These are phyloP conservation scores for bread wheat (Triticum aestivum) DNA, from an alignment of 176 grass and related monocot genomes.

Conservation along the genomic window DNA sequence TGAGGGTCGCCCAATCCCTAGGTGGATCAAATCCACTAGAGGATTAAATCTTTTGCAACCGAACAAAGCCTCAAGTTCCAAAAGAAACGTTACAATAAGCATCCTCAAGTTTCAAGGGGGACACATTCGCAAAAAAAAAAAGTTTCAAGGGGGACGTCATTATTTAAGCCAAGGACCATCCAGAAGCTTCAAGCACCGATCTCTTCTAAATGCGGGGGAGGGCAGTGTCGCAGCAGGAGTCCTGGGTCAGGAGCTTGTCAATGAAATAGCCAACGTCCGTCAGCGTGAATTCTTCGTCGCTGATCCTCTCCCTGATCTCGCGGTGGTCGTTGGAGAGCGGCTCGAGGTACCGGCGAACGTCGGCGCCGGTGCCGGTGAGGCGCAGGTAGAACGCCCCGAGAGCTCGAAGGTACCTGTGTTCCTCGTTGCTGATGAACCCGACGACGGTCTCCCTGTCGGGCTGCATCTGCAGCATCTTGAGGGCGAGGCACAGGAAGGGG, in stretches of 20 bases:
- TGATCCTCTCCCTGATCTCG: slow-evolving; percentile 70
- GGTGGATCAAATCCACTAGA: too few relatives aligned
- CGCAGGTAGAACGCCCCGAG: slow-evolving; percentile 87
- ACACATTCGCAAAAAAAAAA: too few relatives aligned
- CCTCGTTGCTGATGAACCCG: slow-evolving; percentile 94
- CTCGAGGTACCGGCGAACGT: slow-evolving; percentile 87
- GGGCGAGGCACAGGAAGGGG: slow-evolving; percentile 71
- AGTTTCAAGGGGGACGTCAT: too few relatives aligned
- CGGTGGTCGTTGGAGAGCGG: slow-evolving; percentile 93
- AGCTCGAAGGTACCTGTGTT: slow-evolving; percentile 84
- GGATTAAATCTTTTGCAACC: too few relatives aligned
- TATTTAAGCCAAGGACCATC: too few relatives aligned
- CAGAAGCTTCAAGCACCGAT: slow-evolving; percentile 1
- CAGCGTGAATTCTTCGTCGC: slow-evolving; percentile 64
- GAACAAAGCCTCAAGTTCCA: too few relatives aligned
- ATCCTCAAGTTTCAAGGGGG: too few relatives aligned
- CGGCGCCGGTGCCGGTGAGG: slow-evolving; percentile 63
- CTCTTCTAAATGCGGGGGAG: slow-evolving; percentile 84
- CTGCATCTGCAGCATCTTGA: slow-evolving; percentile 99
- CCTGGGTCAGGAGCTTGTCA: slow-evolving; percentile 73
- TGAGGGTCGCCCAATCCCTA: too few relatives aligned
- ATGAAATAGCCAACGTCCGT: slow-evolving; percentile 83
- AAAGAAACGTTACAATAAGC: too few relatives aligned
- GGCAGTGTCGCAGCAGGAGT: slow-evolving; percentile 79
- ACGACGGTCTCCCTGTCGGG: slow-evolving; percentile 93